Percentiles rank a stretch among this genome's conserved stretches.
Conservation (phyloP, 2,329 filamentous ascomycete genomes). For the Pseudogymnoascus sp. region DNA sequence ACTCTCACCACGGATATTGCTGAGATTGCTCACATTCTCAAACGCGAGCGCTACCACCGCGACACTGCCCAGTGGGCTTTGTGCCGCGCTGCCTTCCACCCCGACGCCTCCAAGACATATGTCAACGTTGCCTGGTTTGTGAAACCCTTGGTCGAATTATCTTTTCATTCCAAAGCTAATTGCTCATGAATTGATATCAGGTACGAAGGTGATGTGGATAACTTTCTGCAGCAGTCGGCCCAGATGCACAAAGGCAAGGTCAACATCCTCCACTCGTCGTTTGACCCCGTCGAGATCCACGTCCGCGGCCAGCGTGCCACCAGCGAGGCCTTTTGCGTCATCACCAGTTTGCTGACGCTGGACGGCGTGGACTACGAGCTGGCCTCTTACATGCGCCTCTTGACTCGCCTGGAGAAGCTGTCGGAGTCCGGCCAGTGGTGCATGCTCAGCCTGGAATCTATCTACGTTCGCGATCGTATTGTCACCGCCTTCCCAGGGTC, state of each 20-base stretch:
- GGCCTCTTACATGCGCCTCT: not conserved
- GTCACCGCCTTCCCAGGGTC: not conserved
- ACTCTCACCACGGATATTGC: not conserved
- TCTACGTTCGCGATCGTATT: not conserved
- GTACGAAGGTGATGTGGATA: not conserved
- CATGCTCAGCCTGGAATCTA: not conserved
- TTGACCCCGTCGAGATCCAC: not conserved
- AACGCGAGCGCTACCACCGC: not conserved
- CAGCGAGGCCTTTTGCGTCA: not conserved
- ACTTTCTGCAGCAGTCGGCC: not conserved
- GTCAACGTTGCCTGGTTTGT: constrained; percentile 1
- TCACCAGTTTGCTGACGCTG: not conserved
- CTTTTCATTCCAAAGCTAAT: not conserved
- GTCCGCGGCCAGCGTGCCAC: not conserved
- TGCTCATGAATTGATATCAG: not conserved
- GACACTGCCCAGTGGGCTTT: not conserved
- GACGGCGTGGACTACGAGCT: not conserved
- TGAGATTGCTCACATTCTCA: not conserved
- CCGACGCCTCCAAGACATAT: not conserved
- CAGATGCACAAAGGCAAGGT: not conserved
- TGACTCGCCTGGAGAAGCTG: not conserved
- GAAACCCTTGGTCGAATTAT: not conserved
- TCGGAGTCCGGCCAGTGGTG: not conserved
- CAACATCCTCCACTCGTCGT: not conserved
- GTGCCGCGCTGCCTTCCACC: not conserved